phyloP scores from a whole-genome alignment of 768 basidiomycete genomes.

The Boletus rubropictus region DNA sequence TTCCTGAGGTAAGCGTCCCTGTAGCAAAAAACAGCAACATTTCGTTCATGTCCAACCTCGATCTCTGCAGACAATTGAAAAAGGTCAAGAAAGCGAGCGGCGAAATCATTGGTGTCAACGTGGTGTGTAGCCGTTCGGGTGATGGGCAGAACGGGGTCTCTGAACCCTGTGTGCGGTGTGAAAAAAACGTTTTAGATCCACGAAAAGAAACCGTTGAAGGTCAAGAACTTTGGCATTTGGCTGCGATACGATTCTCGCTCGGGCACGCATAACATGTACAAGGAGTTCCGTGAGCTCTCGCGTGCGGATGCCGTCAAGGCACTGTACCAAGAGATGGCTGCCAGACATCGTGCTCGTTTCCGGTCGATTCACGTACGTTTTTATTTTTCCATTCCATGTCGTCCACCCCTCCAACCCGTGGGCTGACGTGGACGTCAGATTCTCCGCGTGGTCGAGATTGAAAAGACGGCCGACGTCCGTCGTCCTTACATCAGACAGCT shows the following conservation, averaged over 20 bases:
- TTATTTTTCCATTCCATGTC: neutral
- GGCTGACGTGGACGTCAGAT: constrained; percentile 49
- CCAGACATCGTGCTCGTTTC: constrained; percentile 98
- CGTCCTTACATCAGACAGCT: constrained; percentile 99
- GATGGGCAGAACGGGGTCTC: constrained; percentile 63
- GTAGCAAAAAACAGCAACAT: too few species aligned
- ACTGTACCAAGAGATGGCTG: constrained; percentile 99
- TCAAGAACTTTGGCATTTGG: constrained; percentile 99
- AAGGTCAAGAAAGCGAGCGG: constrained; percentile 99
- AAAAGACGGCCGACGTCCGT: constrained; percentile 86
- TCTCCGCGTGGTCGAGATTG: constrained; percentile 94
- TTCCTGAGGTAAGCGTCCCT: constrained; percentile 72
- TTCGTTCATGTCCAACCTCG: neutral
- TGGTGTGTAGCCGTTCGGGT: constrained; percentile 89
- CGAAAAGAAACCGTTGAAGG: constrained; percentile 96
- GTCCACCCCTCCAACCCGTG: neutral
- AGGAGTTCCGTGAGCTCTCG: constrained; percentile 94
- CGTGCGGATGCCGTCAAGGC: constrained; percentile 94
- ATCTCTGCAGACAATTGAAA: constrained; percentile 72
- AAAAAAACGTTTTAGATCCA: constrained; percentile 61
- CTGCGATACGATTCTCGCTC: constrained; percentile 98
- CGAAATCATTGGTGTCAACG: constrained; percentile 97
- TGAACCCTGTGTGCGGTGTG: constrained; percentile 10
- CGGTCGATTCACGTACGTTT: constrained; percentile 87
- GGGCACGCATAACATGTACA: constrained; percentile 99